phyloP scores from a whole-genome alignment of 1,284 basidiomycete genomes.

The Coniophora puteana region DNA sequence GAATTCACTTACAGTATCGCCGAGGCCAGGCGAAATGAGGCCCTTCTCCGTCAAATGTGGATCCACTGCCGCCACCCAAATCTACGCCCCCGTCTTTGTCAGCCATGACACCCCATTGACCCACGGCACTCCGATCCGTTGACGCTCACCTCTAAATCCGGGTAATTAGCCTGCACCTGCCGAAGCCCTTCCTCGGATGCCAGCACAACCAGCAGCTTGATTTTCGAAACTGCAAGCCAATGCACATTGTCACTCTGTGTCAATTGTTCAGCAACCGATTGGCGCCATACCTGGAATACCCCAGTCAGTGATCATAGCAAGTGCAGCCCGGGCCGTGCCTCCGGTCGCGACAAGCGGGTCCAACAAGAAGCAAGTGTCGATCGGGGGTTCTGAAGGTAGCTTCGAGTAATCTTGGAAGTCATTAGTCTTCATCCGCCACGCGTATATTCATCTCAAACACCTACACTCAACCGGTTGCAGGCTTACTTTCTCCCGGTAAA shows the following conservation, averaged over 20 bases:
- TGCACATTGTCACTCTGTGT: constrained; percentile 1
- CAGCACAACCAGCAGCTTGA: constrained; percentile 84
- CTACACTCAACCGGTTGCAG: constrained; percentile 91
- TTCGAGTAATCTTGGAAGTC: constrained; percentile 79
- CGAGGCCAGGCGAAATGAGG: constrained; percentile 83
- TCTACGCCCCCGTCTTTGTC: too few relatives aligned
- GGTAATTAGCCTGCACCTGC: constrained; percentile 64
- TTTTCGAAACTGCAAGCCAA: constrained; percentile 49
- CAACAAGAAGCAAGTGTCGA: constrained; percentile 82
- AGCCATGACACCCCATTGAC: too few relatives aligned
- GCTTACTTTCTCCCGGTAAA: constrained; percentile 87
- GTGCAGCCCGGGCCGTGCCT: constrained; percentile 85
- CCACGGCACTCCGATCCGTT: not conserved
- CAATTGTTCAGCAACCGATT: not conserved
- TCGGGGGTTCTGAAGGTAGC: constrained; percentile 72
- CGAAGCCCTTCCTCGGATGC: constrained; percentile 75
- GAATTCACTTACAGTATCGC: constrained; percentile 68
- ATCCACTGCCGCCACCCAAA: constrained; percentile 85
- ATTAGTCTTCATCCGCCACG: constrained; percentile 4
- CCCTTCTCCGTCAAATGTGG: constrained; percentile 68
- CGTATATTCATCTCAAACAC: constrained; percentile 18
- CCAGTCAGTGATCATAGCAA: constrained; percentile 86
- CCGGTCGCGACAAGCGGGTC: constrained; percentile 95
- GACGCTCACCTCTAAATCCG: constrained; percentile 72
- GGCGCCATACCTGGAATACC: constrained; percentile 62